Evolutionary conservation across 495 filamentous ascomycete genomes (phyloP).

Genomic region (Talaromyces nanjingensis): DNA sequence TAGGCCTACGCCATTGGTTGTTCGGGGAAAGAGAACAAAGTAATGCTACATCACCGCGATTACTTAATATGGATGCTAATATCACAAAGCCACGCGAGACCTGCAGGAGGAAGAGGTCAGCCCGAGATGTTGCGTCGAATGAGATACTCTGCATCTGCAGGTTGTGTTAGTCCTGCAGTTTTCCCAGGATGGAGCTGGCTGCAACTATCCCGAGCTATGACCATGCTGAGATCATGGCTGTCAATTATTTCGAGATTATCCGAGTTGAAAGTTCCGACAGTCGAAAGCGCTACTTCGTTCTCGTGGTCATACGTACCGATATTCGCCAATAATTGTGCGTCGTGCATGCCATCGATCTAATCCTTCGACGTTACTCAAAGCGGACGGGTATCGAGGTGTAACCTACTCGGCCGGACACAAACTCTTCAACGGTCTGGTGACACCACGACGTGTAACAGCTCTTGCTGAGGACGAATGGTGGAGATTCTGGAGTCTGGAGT

Average conservation of each 20-base stretch:
- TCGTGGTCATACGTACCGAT: not conserved
- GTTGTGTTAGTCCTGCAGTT: not conserved
- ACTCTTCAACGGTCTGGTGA: not conserved
- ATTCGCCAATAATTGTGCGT: not conserved
- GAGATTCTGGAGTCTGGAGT: not conserved
- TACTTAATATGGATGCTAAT: not conserved
- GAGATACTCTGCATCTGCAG: not conserved
- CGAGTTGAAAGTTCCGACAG: not conserved
- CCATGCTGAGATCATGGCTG: not conserved
- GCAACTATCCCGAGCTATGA: not conserved
- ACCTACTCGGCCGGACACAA: not conserved
- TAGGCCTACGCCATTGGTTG: not conserved
- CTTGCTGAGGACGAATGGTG: not conserved
- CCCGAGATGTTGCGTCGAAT: not conserved
- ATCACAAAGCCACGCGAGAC: not conserved
- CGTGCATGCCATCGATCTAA: not conserved
- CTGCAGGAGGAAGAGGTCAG: not conserved
- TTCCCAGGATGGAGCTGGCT: not conserved
- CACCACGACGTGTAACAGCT: not conserved
- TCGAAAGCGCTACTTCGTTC: constrained; percentile 40
- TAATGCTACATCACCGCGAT: not conserved
- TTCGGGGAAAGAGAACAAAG: not conserved
- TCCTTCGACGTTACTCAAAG: not conserved
- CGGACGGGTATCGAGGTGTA: not conserved
- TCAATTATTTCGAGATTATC: not conserved